Base-by-base conservation (phyloP, 352 stramenopile species). In the Peronosclerospora sorghi region DNA sequence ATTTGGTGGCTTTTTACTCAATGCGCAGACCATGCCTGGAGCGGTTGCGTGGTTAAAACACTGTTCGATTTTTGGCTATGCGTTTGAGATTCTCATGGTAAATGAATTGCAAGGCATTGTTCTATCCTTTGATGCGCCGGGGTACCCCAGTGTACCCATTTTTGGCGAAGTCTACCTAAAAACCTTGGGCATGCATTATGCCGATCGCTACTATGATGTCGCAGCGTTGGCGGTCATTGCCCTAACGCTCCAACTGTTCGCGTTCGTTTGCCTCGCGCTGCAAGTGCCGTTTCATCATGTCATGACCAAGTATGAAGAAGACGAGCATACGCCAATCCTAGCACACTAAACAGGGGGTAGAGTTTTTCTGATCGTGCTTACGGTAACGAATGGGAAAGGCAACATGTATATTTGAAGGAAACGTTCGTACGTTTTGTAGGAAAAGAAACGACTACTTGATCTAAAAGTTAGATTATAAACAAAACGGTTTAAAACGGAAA, bases 161-260 rank as follows among this genome's bases (percentile, higher is more conserved):
- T 86, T 86, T 26, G 78, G 78, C n/a, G 78, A 90, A 40, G 78
- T 90, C n/a, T 90, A 86, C 39, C 65, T 90, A 39, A 79, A 83
- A 54, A 87, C 78, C 13, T 61, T 90, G 21, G 75, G 73, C 32
- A 86, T 87, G 73, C 70, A 90, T 54, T 84, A 83, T 24, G 56
- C 59, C 18, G 74, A 86, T 45, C 67, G 71, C 9, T 83, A 78
- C 47, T 86, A 86, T 46, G 71, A 86, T 24, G 50, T 84, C 26
- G 36, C 54, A 12, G 72, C 74, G 20, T 61, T 86, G 17, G 59
- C 56, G 7, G 48, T 73, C 20, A 76, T 83, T 38, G 65, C 74
- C 2, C 32, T 55, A 8, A 48, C 54, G 4, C 41, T 86, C 17
- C 69, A 86, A 39, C 41, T 82, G 8, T 52, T 86, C 6, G 62